Evolutionary conservation across 441 rosid genomes (phyloP).

Genomic region (Pelargonium australe): DNA sequence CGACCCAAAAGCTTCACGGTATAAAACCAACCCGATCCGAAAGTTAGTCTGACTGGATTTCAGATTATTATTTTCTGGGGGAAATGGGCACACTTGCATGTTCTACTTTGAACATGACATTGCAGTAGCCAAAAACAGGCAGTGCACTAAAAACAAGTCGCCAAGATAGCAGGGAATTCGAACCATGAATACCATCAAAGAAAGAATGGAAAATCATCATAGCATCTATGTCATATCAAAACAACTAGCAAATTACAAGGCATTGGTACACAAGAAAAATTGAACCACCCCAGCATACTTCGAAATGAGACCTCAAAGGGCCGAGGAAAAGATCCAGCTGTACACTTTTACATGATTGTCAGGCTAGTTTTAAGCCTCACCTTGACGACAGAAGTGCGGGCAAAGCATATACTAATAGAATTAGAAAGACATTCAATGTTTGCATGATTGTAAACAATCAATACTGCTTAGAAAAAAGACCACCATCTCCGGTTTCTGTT

Average conservation of each 20-base stretch:
- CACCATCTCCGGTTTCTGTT: constrained; percentile 78
- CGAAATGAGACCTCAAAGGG: background rate
- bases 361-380: background rate
- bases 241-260: background rate
- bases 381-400: background rate
- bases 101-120: background rate
- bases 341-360: no score
- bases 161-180: background rate
- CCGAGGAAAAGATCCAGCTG: background rate
- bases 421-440: background rate
- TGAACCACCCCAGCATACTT: background rate
- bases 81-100: no score
- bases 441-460: background rate
- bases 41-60: no score
- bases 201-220: background rate
- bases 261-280: background rate
- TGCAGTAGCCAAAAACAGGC: background rate
- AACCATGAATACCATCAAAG: background rate
- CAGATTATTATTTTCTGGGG: no score
- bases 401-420: background rate
- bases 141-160: no score
- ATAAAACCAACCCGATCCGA: no score
- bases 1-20: no score
- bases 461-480: constrained; percentile 43
- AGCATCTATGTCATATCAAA: background rate